Base-by-base conservation (phyloP, 208 protist genomes). In the Entamoeba histolytica region DNA sequence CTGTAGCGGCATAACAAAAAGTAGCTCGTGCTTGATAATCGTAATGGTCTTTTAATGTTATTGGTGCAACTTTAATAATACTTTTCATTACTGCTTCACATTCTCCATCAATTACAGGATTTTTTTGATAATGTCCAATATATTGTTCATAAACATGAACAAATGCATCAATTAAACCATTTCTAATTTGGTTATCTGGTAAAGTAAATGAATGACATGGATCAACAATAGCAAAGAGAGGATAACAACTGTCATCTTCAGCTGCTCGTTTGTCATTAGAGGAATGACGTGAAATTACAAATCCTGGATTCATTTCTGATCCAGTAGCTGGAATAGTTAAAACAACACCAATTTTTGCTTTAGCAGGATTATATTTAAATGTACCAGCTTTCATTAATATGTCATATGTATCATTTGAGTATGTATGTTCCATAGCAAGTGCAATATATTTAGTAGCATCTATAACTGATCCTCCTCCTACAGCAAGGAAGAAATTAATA, bases 131-230 rank as follows among this genome's bases (percentile, higher is more conserved):
- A 31, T 6, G 7, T 8, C 5, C 39, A 50, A 92, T n/a, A 31
- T 93, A 93, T 0, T 52, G n/a, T 93, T 94, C 93, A 31, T 44
- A 92, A 8, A 92, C 14, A 55, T 94, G 93, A 49, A 92, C 8
- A 94, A 92, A 61, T 23, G 93, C 15, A 94, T 94, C 93, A 94
- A 94, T 35, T n/a, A 49, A 39, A 7, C 93, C 93, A 92, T 94
- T 92, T 14, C 39, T 49, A 61, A 73, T 92, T 94, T 91, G 44
- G 8, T 31, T 50, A 3, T n/a, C 92, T 10, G 61, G 55, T 14
- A 94, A 15, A 5, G 61, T 44, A 5, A 57, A 47, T 51, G 44
- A 28, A 35, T 91, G 28, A 19, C 5, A 31, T 28, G 93, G 93
- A 94, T 94, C 93, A 17, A 94, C 39, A 6, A 52, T 35, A 15